Percentiles rank a stretch among this genome's conserved stretches.
Evolutionary conservation across 306 rosid species (phyloP).

Genomic region (Potentilla sterilis): DNA sequence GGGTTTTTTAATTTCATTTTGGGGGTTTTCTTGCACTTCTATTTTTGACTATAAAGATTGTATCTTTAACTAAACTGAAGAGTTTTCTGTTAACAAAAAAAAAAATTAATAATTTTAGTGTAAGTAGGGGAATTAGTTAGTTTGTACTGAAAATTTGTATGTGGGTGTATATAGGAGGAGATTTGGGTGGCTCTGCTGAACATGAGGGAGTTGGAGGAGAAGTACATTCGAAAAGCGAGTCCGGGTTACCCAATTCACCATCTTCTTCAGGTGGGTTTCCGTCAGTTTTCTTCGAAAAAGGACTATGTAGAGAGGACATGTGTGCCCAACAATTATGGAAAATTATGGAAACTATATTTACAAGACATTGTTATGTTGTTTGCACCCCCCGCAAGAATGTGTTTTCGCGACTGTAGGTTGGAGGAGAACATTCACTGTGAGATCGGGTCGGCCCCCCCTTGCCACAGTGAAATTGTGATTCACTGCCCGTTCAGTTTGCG

Average conservation of each 20-base stretch:
- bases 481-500: conserved; percentile 50
- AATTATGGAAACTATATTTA: conserved; percentile 70
- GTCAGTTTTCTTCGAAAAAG: conserved; percentile 93
- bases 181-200: conserved; percentile 87
- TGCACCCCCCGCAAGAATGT: conserved; percentile 64
- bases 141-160: background rate
- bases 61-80: background rate
- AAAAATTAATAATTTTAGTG: background rate
- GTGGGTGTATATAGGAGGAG: conserved; percentile 46
- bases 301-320: conserved; percentile 94
- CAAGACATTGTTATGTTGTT: conserved; percentile 81
- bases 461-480: conserved; percentile 78
- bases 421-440: conserved; percentile 74
- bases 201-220: conserved; percentile 78
- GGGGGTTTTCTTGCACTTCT: background rate
- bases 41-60: background rate
- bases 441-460: conserved; percentile 57
- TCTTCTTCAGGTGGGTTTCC: conserved; percentile 99
- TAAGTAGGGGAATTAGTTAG: background rate
- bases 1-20: background rate
- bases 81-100: too few relatives aligned
- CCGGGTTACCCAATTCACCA: conserved; percentile 90
- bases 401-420: conserved; percentile 79
- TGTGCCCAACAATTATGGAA: conserved; percentile 83
- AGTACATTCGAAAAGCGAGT: conserved; percentile 51